A percentile compares a stretch with the other conserved stretches of the same genome.
Evolutionary conservation across 106 monocot genomes (phyloP).

Genomic region (Xerophyta viscosa): DNA sequence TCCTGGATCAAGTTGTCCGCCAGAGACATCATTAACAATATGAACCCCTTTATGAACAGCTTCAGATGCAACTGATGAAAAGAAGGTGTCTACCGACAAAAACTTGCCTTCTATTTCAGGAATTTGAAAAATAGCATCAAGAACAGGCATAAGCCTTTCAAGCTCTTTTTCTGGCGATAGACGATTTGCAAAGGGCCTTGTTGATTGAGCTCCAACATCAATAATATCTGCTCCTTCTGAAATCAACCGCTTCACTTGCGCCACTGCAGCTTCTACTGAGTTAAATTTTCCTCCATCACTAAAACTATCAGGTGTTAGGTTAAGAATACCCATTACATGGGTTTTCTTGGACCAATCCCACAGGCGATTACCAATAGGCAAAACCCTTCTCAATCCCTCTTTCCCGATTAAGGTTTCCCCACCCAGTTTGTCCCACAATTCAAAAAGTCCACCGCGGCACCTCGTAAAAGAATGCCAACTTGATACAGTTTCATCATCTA

Average conservation of each 20-base stretch:
- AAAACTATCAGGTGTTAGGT: slow-evolving; percentile 92
- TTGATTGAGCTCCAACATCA: slow-evolving; percentile 93
- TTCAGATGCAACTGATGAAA: slow-evolving; percentile 71
- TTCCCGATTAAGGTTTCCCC: slow-evolving; percentile 56
- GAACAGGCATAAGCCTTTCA: slow-evolving; percentile 62
- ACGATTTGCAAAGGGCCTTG: slow-evolving; percentile 56
- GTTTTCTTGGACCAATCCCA: slow-evolving; percentile 79
- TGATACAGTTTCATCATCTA: slow-evolving; percentile 34
- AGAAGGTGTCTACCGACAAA: slow-evolving; percentile 83
- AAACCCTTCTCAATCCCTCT: slow-evolving; percentile 63
- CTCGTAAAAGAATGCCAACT: slow-evolving; percentile 75
- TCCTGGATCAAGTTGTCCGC: slow-evolving; percentile 62
- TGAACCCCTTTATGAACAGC: slow-evolving; percentile 75
- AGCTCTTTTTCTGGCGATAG: slow-evolving; percentile 64
- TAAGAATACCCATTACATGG: slow-evolving; percentile 83
- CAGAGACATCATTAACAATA: slow-evolving; percentile 90
- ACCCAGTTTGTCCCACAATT: slow-evolving; percentile 62
- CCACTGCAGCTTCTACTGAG: slow-evolving; percentile 44
- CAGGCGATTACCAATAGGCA: slow-evolving; percentile 43
- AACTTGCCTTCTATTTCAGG: slow-evolving; percentile 68
- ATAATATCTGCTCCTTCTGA: slow-evolving; percentile 86
- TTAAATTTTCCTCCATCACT: slow-evolving; percentile 85
- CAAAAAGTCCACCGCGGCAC: slow-evolving; percentile 45
- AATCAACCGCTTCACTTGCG: slow-evolving; percentile 51
- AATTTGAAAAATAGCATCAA: slow-evolving; percentile 56